These are phyloP conservation scores for Collybiopsis confluens DNA, from an alignment of 768 basidiomycete species.

Conservation along the genomic window DNA sequence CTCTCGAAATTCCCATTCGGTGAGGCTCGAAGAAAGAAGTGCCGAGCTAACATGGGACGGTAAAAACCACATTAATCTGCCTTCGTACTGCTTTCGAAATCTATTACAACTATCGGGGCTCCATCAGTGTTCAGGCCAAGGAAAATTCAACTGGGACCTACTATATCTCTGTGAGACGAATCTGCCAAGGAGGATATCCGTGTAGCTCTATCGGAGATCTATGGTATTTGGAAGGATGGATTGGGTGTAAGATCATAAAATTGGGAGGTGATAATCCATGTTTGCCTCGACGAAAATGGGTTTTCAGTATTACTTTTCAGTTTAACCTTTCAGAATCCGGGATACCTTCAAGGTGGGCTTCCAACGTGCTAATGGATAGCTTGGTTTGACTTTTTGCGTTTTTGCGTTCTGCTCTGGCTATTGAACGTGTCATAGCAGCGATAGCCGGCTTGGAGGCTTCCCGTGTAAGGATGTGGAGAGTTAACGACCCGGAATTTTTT, in stretches of 20 bases:
- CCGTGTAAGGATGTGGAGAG: conserved; percentile 54
- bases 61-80: conserved; percentile 8
- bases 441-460: conserved; percentile 63
- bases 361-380: conserved; percentile 42
- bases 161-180: conserved; percentile 78
- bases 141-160: conserved; percentile 29
- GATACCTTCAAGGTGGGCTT: conserved; percentile 57
- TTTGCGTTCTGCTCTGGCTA: conserved; percentile 32
- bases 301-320: conserved; percentile 5
- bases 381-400: conserved; percentile 19
- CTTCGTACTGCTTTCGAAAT: conserved; percentile 11
- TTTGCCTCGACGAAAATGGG: conserved; percentile 34
- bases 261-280: conserved; percentile 63
- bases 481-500: conserved; percentile 19
- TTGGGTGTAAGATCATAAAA: conserved; percentile 69
- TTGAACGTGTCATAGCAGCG: conserved; percentile 44
- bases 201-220: conserved; percentile 57
- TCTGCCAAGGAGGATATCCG: conserved; percentile 84
- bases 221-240: conserved; percentile 33
- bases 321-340: background rate
- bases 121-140: conserved; percentile 3
- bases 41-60: conserved; percentile 15
- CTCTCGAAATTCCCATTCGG: conserved; percentile 56
- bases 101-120: conserved; percentile 26
- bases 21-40: conserved; percentile 27